Evolutionary conservation across 441 rosid genomes (phyloP), one percentile per base, ranked within the genome.

Genomic region (Sinapis alba): DNA sequence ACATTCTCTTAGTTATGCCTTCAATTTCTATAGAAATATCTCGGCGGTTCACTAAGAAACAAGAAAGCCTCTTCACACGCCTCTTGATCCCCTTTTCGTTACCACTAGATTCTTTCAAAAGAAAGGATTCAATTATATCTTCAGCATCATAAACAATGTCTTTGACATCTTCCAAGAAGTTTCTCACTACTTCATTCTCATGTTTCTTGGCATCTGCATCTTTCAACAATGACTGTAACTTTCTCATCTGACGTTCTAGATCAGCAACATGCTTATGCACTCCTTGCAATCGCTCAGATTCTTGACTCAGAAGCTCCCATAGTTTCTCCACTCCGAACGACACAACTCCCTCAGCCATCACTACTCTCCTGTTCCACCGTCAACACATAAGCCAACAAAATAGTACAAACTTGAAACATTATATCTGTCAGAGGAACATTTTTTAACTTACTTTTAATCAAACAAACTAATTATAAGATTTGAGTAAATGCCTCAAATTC

Each of bases 91-190:
- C 41, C 30, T 50, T 76, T 65, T 26, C 47, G 47, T 38, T 54
- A 41, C 6, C 32, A 28, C 32, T 28, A 28, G 32, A 28, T 50
- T 56, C 32, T 16, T 71, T 71, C 3, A 73, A 15, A 61, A 18
- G 23, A 36, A 67, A 76, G 1, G 26, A 38, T 30, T 80, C 78
- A 0, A 78, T 66, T 7, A 71, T 19, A 27, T 80, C 84, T 43
- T 82, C 81, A 5, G 72, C 76, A 18, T 81, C 79, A 18, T 66
- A 62, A 50, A 75, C 79, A 5, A 62, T 74, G 26, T 82, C 81
- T 3, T 72, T 73, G 59, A 73, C 27, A 27, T 80, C 75, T 24
- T 72, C 66, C 28, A 74, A 69, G 66, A 64, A 74, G 50, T 68
- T 65, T 26, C 79, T 68, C 53, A 77, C 68, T 13, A 41, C 23